Percentiles rank a stretch among this genome's conserved stretches.
phyloP scores from a whole-genome alignment of 2,329 filamentous ascomycete genomes.

The Penicillium freii region DNA sequence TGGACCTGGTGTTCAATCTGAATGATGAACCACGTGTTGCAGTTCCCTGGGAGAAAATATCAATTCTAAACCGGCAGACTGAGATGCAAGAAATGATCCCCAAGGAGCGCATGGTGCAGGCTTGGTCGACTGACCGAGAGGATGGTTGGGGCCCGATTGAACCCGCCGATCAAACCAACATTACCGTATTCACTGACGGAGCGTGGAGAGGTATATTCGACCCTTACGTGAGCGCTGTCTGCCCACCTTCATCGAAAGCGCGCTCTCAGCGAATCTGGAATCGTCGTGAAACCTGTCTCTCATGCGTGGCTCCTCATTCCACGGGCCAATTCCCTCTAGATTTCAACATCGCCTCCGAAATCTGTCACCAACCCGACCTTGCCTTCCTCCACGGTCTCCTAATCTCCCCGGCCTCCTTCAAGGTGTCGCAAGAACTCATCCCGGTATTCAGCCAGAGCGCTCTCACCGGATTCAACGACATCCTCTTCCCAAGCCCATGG shows the following conservation, averaged over 20 bases:
- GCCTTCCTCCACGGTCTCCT: constrained; percentile 72
- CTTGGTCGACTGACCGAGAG: constrained; percentile 41
- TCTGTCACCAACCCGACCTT: constrained; percentile 76
- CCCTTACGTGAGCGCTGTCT: constrained; percentile 52
- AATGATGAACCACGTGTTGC: constrained; percentile 60
- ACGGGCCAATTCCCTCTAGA: constrained; percentile 64
- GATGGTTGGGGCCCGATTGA: constrained; percentile 40
- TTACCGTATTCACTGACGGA: constrained; percentile 41
- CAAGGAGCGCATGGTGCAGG: constrained; percentile 22
- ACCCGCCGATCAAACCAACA: constrained; percentile 32
- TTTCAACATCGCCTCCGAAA: constrained; percentile 63
- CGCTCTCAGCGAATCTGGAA: constrained; percentile 63
- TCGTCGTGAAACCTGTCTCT: constrained; percentile 61
- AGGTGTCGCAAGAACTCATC: constrained; percentile 62
- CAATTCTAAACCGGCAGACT: constrained; percentile 36
- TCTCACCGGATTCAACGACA: constrained; percentile 70
- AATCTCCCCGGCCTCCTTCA: constrained; percentile 61
- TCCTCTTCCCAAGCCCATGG: constrained; percentile 67
- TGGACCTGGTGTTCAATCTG: constrained; percentile 63
- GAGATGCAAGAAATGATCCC: constrained; percentile 18
- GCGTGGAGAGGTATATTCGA: constrained; percentile 44
- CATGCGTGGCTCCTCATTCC: constrained; percentile 64
- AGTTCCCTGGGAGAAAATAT: constrained; percentile 50
- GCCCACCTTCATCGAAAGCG: constrained; percentile 61
- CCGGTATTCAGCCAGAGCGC: constrained; percentile 77